Evolutionary conservation across 2,329 filamentous ascomycete species (phyloP), one percentile per base, ranked within the genome.

Genomic region (Ceratocystiopsis minuta): DNA sequence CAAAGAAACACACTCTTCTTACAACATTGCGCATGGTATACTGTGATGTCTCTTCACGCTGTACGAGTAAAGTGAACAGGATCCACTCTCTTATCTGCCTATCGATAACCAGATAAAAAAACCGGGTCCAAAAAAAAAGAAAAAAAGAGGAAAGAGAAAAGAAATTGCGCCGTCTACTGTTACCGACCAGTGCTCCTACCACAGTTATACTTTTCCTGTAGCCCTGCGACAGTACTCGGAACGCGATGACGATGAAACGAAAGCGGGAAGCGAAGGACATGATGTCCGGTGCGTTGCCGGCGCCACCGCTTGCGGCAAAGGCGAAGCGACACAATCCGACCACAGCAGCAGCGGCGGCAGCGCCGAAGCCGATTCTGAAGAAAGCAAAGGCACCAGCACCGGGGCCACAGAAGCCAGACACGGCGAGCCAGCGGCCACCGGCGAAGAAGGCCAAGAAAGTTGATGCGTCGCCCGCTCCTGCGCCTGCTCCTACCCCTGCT

Each of bases 191-290:
- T 10, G 24, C 7, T 28, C 24, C 7, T 10, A 28, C 24, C 24
- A 6, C 24, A 28, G 11, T 10, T 10, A 6, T 10, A 28, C 24
- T 10, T 2, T 28, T 28, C 11, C 11, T 28, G 7, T 9, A 7
- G 24, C 24, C 24, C 24, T 10, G 2, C 11, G 7, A 24, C 33
- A 38, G 14, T 24, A 20, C 3, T 16, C 31, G 34, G n/a, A 33
- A 31, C 34, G 18, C 31, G 20, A 34, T 28, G 1, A 34, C 13
- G n/a, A 45, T 45, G 38, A 48, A 50, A 37, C 38, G 48, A 36
- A 49, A 49, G 40, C 36, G 48, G 39, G 46, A 46, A 11, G 12
- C 40, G 13, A 45, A 48, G 36, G 42, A 39, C 14, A 17, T 35
- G 0, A 33, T 32, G 16, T 28, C 24, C 2, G 24, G 24, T 28